Evolutionary conservation across 495 filamentous ascomycete genomes (phyloP).

Genomic region (Penicillium subrubescens): DNA sequence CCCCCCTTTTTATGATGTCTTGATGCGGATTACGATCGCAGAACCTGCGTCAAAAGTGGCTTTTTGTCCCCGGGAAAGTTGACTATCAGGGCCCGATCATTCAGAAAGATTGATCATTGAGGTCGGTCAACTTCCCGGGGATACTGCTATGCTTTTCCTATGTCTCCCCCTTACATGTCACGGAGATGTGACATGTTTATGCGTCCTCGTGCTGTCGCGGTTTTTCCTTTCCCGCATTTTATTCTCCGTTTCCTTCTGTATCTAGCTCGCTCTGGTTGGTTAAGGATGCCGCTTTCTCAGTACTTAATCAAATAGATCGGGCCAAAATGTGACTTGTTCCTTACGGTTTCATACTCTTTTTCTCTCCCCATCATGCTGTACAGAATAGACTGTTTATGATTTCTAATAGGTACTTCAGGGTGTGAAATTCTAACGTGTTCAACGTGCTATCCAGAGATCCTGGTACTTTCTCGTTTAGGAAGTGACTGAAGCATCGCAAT

Average conservation of each 20-base stretch:
- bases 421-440: background rate
- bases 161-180: constrained; percentile 33
- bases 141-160: constrained; percentile 42
- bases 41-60: constrained; percentile 52
- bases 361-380: constrained; percentile 16
- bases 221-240: constrained; percentile 37
- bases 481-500: background rate
- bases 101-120: background rate
- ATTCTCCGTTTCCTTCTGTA: constrained; percentile 33
- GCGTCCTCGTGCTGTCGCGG: constrained; percentile 47
- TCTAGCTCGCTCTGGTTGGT: constrained; percentile 47
- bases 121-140: background rate
- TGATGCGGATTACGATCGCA: constrained; percentile 49
- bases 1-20: constrained; percentile 35
- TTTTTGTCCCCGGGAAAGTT: constrained; percentile 33
- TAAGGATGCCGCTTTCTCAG: constrained; percentile 41
- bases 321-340: constrained; percentile 50
- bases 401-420: background rate
- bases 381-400: constrained; percentile 1
- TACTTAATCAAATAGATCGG: constrained; percentile 47
- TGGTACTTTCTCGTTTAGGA: background rate
- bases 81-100: background rate
- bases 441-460: background rate
- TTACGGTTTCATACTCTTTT: constrained; percentile 34
- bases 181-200: constrained; percentile 49